Evolutionary conservation across 305 asterid species (phyloP).

Genomic region (Euphrasia arctica): DNA sequence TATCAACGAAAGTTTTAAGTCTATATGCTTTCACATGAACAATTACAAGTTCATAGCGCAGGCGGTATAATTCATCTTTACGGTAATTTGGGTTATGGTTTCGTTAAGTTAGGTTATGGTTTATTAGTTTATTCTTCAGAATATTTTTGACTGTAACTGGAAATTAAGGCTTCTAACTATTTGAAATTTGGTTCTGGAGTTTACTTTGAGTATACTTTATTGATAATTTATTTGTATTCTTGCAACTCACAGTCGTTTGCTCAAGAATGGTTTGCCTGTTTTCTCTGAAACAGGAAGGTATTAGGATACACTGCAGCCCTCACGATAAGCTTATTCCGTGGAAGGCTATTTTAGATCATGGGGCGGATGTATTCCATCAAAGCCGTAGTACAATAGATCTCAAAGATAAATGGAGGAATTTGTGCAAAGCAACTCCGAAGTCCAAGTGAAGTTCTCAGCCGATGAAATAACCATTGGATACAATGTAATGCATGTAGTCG

Average conservation of each 20-base stretch:
- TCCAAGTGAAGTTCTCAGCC: slow-evolving; percentile 8
- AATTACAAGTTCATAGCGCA: background rate
- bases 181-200: background rate
- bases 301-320: slow-evolving; percentile 27
- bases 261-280: slow-evolving; percentile 8
- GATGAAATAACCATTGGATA: background rate
- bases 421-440: slow-evolving; percentile 34
- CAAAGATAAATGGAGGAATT: slow-evolving; percentile 82
- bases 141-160: background rate
- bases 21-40: background rate
- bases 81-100: background rate
- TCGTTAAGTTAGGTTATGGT: background rate
- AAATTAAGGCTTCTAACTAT: background rate
- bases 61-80: background rate
- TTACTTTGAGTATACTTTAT: background rate
- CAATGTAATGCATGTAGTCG: background rate
- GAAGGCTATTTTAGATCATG: slow-evolving; percentile 55
- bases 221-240: background rate
- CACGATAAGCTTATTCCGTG: slow-evolving; percentile 42
- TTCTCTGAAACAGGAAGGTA: slow-evolving; percentile 54
- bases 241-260: slow-evolving; percentile 12
- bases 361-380: slow-evolving; percentile 45
- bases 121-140: background rate
- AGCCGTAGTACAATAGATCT: slow-evolving; percentile 64
- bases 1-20: background rate